Base-by-base conservation (phyloP, 2,329 filamentous ascomycete genomes). In the Curvularia hawaiiensis region DNA sequence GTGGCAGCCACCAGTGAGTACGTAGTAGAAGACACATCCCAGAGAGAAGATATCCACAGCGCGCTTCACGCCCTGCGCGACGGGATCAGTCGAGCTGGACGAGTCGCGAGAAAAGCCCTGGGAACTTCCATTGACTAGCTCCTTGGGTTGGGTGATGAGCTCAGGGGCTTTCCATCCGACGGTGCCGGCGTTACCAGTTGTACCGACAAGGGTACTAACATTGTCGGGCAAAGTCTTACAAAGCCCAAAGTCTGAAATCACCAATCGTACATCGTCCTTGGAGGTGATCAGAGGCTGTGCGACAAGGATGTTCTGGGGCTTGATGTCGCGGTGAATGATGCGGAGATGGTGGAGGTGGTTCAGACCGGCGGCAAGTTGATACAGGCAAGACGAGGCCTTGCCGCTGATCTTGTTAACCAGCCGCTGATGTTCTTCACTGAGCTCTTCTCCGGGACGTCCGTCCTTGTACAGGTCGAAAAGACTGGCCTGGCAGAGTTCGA, bases 21-120 rank as follows among this genome's bases (percentile, higher is more conserved):
- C 93, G 75, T 97, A 99, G 79, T 93, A 98, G 81, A 97, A 99
- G n/a, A 99, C 92, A 52, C 97, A 89, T 1, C 95, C 95, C 35
- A 99, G 84, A 0, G 93, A 97, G 79, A 99, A 99, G 26, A 99
- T 97, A 73, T 99, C 95, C 60, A 98, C 97, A 9, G 95, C 91
- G 45, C 95, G 89, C 45, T 96, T 99, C 7, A 96, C 94, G 50
- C 95, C 90, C 58, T 92, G 88, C 65, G 75, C 69, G 26, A 85
- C 80, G 1, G 74, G 72, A 55, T 77, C 76, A 4, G 69, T 75
- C 1, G 74, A 76, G 51, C 68, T 75, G 2, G 75, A 76, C 0
- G 78, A 78, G 44, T 78, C 76, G 41, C 76, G 71, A 45, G 77
- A 78, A 52, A 79, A 76, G 56, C 76, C 77, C 39, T 78, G 77